Conservation (phyloP, 345 rosid species). For the Hibiscus mutabilis region DNA sequence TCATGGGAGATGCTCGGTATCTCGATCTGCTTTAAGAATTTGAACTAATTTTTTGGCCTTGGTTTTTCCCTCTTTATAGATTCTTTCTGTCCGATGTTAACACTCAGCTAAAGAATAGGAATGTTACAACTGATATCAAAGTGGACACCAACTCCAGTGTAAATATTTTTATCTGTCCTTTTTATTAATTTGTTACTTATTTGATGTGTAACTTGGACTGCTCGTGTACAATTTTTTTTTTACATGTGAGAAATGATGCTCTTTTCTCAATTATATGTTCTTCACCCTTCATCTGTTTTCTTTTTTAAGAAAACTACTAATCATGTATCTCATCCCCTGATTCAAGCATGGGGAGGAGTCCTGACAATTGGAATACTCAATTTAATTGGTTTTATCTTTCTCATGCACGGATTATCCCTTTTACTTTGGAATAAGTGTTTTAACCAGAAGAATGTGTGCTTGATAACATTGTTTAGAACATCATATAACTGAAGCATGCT, state of each 20-base stretch:
- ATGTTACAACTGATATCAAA: constrained; percentile 78
- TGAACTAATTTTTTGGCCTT: background rate
- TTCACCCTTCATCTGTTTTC: background rate
- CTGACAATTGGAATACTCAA: too few relatives aligned
- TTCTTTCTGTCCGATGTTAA: background rate
- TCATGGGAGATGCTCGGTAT: background rate
- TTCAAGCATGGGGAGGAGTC: too few relatives aligned
- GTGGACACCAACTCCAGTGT: constrained; percentile 80
- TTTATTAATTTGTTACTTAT: background rate
- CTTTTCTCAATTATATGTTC: background rate
- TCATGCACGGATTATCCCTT: background rate
- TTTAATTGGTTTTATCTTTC: too few relatives aligned
- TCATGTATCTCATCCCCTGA: background rate
- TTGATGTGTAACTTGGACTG: background rate
- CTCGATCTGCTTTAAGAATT: background rate
- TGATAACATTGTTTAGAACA: background rate
- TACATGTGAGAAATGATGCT: too few relatives aligned
- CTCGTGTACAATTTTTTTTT: background rate
- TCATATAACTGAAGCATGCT: background rate
- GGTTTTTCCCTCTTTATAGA: too few relatives aligned
- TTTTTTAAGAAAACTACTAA: background rate
- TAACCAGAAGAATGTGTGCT: background rate
- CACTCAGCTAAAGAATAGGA: constrained; percentile 71
- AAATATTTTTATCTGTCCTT: constrained; percentile 16
- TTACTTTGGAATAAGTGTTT: too few relatives aligned